Base-by-base conservation (phyloP, 75 land plant species). In the Pinus tabuliformis region DNA sequence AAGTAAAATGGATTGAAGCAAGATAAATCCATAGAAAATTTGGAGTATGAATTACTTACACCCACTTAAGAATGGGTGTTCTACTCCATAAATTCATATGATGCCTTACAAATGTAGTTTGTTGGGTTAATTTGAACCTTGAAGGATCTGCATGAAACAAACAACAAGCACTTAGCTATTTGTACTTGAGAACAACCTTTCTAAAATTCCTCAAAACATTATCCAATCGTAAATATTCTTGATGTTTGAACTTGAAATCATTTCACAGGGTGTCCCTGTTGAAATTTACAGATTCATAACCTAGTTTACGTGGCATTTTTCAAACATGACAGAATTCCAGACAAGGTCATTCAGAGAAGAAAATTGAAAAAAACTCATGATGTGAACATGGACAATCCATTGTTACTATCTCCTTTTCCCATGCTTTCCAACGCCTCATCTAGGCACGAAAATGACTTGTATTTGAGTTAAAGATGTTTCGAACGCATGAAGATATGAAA, bases 371-470 rank as follows among this genome's bases (percentile, higher is more conserved):
- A 22, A 22, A 77, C 80, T 62, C 57, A 84, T 88, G 86, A 71
- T 81, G 68, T 33, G 78, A 45, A 57, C 75, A 81, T 62, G 82
- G 84, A 58, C 86, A 89, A 28, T 89, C 83, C 39, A 76, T 52
- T 6, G 86, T 81, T 72, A 73, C 78, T 22, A 86, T 82, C 58
- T 86, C 86, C 59, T 78, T 60, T 65, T 89, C 91, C 91, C 91
- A 89, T 12, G 56, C 18, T 78, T 73, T 86, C 91, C 91, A 89
- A 60, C 42, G 86, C 49, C 62, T 81, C 84, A 86, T 84, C 91
- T 89, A 77, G 71, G 57, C 18, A 62, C 57, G 54, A 3, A 13
- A n/a, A 15, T 4, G 63, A 62, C 24, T n/a, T 62, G 11, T n/a
- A 62, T n/a, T 17, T 62, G 8, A 62, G 8, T 11, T 62, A 18